Evolutionary conservation across 805 yeast species (phyloP), one percentile per base, ranked within the genome.

Genomic region (Yarrowia divulgata): DNA sequence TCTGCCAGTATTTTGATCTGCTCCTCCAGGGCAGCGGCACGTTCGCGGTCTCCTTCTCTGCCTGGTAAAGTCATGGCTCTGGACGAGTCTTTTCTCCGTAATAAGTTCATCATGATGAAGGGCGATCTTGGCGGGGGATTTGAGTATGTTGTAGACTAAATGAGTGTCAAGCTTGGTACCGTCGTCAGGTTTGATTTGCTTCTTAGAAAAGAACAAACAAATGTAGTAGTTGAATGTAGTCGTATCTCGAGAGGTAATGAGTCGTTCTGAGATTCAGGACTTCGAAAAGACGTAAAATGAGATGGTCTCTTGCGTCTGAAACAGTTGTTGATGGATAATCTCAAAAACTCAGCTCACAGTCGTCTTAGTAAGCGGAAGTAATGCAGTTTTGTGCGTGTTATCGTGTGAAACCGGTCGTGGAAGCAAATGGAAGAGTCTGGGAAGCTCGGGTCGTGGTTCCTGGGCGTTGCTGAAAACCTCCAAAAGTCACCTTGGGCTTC

Each of bases 1-100:
- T 64, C 63, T 0, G 76, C 71, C 35, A 74, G 67, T 10, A 70
- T 63, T 57, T 73, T 64, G 57, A 74, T 70, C 49, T 74, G 76
- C 34, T 73, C 71, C 39, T 74, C 76, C 16, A 74, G 69, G 6
- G 71, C 72, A 16, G 67, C 69, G 2, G 74, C 72, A 37, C 76
- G 67, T 45, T 72, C 67, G 43, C 64, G 52, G 42, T 74, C 76
- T 9, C 76, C 76, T 49, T 73, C 74, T 29, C 70, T 42, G 2
- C 76, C 76, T 0, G 76, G 75, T 1, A 63, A 46, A 18, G 68
- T 63, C 57, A 63, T 63, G 8, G 68, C 48, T 48, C 57, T 35
- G 2, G 68, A 48, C 6, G 57, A 60, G 66, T 60, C 66, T 45
- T 32, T 45, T 32, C 66, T 32, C 16, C 66, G 50, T n/a, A 60